Evolutionary conservation across 805 yeast species (phyloP), one percentile per base, ranked within the genome.

Genomic region (Yarrowia sp.): DNA sequence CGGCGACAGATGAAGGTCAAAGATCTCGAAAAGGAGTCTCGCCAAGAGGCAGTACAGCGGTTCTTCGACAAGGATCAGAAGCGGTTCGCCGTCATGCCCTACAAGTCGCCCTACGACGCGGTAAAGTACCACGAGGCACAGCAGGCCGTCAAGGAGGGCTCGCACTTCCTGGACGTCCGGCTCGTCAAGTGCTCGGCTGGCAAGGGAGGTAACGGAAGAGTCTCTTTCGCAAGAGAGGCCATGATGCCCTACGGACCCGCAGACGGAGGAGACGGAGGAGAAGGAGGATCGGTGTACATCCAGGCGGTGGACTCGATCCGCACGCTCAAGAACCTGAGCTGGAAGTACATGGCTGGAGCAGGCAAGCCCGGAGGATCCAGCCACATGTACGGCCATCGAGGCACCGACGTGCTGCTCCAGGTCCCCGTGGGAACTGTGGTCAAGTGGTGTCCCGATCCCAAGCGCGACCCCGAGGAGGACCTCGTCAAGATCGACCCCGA

Each of bases 221-320:
- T 90, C 0, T 87, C 97, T 0, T 94, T 94, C 73, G 81, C 86
- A 63, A 78, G 97, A 66, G 98, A 90, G 67, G 88, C 96, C 3
- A 89, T 91, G 39, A 75, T 89, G 42, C 80, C 96, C 0, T 80
- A 81, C 18, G 99, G 99, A 0, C 98, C 99, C 0, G 96, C 99
- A 0, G 96, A 92, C 73, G 99, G 99, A n/a, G 99, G 99, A 9
- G 97, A 94, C 74, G 99, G 99, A 29, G 99, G 98, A 4, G 76
- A 79, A 64, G 99, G 99, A 21, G 99, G 99, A 2, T 80, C 86
- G 60, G 81, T 94, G 2, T 93, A 87, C 70, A 83, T 94, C 1
- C 89, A 86, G 70, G 97, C 96, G 2, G 84, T 86, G 1, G 83
- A 83, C 55, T 88, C 88, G 21, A 68, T 88, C 42, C 81, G 84